Base-by-base conservation (phyloP, 495 filamentous ascomycete genomes). In the Cladorrhinum samala region DNA sequence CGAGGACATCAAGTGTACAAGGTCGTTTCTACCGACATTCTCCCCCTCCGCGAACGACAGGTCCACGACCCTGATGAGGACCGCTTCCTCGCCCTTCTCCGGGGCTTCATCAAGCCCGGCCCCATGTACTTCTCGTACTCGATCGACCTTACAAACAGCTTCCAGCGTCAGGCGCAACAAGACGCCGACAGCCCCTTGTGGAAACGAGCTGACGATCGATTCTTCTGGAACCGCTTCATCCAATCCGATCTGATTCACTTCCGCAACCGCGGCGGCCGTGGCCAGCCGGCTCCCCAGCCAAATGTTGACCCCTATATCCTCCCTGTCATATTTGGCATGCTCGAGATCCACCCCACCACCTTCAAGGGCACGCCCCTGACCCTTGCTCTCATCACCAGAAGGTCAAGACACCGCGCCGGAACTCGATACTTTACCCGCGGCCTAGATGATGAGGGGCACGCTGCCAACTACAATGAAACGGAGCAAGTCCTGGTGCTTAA, bases 121-220 rank as follows among this genome's bases (percentile, higher is more conserved):
- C 91, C 91, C 6, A 91, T 97, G 87, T 96, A 96, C 76, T 97
- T 97, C 67, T 96, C 93, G 42, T 98, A 98, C 74, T 89, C 90
- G 16, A 77, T 93, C 62, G 93, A 98, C 63, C 73, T 98, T 56
- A 98, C 93, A 44, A 96, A 92, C 73, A 88, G 79, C 67, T 94
- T 96, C 71, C 93, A 98, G 70, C 80, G 94, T 46, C 93, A 97
- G 69, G 79, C 89, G 1, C 81, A 89, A 50, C 72, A 77, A 19
- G 81, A 95, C 57, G 60, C 71, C 18, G 75, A 77, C 27, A 72
- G 76, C 47, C 91, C 93, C 9, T 74, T 97, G 49, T 98, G 93
- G 93, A 83, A 87, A 70, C 75, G 90, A 53, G 88, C 94, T 49
- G 93, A 98, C 70, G 91, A 98, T 60, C 85, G 93, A 48, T 97